These are phyloP conservation scores for Beauveria sp. DNA, from an alignment of 2,329 filamentous ascomycete genomes.

Conservation along the genomic window DNA sequence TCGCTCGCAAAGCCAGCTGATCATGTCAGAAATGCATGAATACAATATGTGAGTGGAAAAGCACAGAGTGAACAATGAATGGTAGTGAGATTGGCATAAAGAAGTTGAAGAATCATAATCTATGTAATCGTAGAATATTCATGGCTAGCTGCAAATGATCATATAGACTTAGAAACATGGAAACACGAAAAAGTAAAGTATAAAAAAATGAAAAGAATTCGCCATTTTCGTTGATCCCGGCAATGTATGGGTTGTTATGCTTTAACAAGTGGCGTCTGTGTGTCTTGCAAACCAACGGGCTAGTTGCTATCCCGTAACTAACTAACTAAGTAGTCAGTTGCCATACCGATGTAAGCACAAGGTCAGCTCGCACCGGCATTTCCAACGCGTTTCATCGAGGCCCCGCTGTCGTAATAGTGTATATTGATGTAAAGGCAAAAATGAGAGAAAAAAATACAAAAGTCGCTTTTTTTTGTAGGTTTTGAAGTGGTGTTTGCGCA, in stretches of 20 bases:
- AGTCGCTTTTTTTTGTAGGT: neutral
- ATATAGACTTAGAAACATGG: constrained; percentile 1
- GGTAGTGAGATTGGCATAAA: neutral
- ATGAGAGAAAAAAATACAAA: neutral
- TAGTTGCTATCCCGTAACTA: neutral
- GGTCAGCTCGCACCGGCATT: neutral
- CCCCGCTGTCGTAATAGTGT: neutral
- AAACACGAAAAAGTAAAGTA: neutral
- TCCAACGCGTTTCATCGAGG: neutral
- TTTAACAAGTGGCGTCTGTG: neutral
- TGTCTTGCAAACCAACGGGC: neutral
- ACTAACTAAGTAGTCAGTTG: neutral
- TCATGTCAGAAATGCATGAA: neutral
- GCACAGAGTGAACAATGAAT: neutral
- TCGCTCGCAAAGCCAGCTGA: neutral
- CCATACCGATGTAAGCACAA: constrained; percentile 6
- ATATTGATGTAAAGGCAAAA: neutral
- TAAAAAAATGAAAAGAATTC: neutral
- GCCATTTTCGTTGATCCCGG: neutral
- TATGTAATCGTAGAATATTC: neutral
- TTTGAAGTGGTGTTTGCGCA: neutral
- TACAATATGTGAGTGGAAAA: neutral
- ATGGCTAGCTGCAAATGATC: neutral
- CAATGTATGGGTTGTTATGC: neutral
- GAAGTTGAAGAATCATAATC: neutral